Evolutionary conservation across 257 asterid genomes (phyloP).

Genomic region (Lavandula angustifolia): DNA sequence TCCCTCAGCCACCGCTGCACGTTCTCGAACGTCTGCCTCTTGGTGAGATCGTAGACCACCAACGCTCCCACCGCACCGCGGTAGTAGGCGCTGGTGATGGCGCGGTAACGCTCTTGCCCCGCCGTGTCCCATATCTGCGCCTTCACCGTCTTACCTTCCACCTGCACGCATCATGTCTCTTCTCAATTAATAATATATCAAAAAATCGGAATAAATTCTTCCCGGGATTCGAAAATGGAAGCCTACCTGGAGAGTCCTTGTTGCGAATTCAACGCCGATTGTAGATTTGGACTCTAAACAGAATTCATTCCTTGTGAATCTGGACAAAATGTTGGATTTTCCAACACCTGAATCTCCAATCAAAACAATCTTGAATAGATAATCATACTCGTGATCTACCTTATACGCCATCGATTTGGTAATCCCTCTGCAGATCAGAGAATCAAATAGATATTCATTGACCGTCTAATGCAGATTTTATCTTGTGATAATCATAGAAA

Average conservation of each 20-base stretch:
- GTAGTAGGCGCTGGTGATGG: conserved; percentile 56
- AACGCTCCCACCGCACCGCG: conserved; percentile 54
- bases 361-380: conserved; percentile 48
- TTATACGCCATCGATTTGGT: conserved; percentile 44
- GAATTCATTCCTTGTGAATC: conserved; percentile 51
- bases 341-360: conserved; percentile 51
- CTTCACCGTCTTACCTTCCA: conserved; percentile 53
- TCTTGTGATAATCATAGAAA: not conserved
- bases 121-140: conserved; percentile 60
- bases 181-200: too few species aligned
- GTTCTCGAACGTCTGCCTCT: conserved; percentile 46
- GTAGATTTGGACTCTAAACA: conserved; percentile 53
- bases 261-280: conserved; percentile 53
- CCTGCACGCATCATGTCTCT: conserved; percentile 11
- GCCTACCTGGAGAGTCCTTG: conserved; percentile 48
- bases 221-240: not conserved
- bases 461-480: too few species aligned
- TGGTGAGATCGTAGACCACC: conserved; percentile 48
- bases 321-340: conserved; percentile 46
- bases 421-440: conserved; percentile 27
- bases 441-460: not conserved
- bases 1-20: conserved; percentile 50
- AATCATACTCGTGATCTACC: conserved; percentile 56
- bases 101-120: conserved; percentile 51
- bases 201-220: not conserved